Base-by-base conservation (phyloP, 2,329 filamentous ascomycete genomes). In the Ciborinia camelliae region DNA sequence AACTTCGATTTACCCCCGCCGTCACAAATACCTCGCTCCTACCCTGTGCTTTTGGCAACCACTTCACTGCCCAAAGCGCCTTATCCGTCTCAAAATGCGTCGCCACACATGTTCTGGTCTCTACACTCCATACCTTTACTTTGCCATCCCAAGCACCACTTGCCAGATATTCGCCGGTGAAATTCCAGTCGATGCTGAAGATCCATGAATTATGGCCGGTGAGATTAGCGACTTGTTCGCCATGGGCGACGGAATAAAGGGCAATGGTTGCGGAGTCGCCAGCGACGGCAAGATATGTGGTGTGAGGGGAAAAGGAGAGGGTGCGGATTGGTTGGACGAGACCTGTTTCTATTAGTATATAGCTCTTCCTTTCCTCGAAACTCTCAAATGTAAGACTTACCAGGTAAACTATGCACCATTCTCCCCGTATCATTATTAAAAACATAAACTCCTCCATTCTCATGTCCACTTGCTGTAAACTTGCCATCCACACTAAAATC, bases 91-190 rank as follows among this genome's bases (percentile, higher is more conserved):
- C 93, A 65, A 89, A 93, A 75, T 97, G 92, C 12, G 95, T 99
- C 15, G 94, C 92, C 52, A 99, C 95, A 75, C 95, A 98, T 5
- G 83, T 82, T 64, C 87, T 85, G 41, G 88, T 85, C 72, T 97
- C 92, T 66, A 97, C 85, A 37, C 91, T 94, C 95, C 95, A 99
- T 37, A 98, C 90, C 78, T 97, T 97, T 67, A 90, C 91, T 77
- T 96, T 97, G 45, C 95, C 94, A 74, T 98, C 93, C 76, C 96
- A 92, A 1, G 90, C 87, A 55, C 92, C 91, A 73, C 90, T 96
- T 3, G 98, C 82, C 15, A 99, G 80, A 76, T 91, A 97, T 78
- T 98, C 94, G 55, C 95, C 95, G 5, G 90, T 96, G 73, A 91
- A 86, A 76, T 89, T 98, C 92, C 94, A 99, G 75, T 97, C 92